phyloP scores from a whole-genome alignment of 768 basidiomycete species.

The Leccinum variicolor region DNA sequence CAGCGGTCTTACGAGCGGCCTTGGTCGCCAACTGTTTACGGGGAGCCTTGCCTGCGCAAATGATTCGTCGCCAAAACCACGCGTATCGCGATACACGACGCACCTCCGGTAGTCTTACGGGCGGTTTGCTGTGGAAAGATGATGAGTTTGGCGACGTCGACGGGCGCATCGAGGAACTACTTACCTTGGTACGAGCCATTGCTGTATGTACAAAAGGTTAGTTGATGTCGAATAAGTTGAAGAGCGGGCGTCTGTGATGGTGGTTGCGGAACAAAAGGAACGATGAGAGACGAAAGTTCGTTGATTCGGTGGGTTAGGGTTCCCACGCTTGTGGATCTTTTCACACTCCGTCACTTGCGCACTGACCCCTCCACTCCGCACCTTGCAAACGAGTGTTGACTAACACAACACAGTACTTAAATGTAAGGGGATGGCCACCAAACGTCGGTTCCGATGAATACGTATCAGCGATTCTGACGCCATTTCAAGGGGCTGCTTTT shows the following conservation, averaged over 20 bases:
- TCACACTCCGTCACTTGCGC: constrained; percentile 30
- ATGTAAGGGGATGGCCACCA: too few species aligned
- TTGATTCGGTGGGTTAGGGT: constrained; percentile 25
- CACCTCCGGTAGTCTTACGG: constrained; percentile 98
- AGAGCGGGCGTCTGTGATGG: constrained; percentile 21
- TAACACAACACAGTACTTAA: background rate
- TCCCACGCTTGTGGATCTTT: constrained; percentile 29
- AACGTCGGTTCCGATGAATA: background rate
- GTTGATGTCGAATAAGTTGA: constrained; percentile 7
- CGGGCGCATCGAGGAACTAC: background rate
- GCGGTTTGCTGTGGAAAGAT: constrained; percentile 78
- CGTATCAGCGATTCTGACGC: background rate
- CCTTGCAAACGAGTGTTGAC: background rate
- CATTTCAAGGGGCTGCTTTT: background rate
- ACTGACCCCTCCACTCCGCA: constrained; percentile 24
- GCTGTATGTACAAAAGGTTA: constrained; percentile 5
- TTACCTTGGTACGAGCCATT: constrained; percentile 91
- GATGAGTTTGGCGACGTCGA: constrained; percentile 3
- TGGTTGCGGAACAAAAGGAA: constrained; percentile 27
- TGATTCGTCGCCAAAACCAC: constrained; percentile 22
- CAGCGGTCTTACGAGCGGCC: constrained; percentile 86
- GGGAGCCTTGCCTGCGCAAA: constrained; percentile 70
- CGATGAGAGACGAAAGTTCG: constrained; percentile 13
- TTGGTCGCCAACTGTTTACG: constrained; percentile 96
- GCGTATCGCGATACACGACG: constrained; percentile 28